phyloP scores from a whole-genome alignment of 768 basidiomycete species.

The Trametes punicea region DNA sequence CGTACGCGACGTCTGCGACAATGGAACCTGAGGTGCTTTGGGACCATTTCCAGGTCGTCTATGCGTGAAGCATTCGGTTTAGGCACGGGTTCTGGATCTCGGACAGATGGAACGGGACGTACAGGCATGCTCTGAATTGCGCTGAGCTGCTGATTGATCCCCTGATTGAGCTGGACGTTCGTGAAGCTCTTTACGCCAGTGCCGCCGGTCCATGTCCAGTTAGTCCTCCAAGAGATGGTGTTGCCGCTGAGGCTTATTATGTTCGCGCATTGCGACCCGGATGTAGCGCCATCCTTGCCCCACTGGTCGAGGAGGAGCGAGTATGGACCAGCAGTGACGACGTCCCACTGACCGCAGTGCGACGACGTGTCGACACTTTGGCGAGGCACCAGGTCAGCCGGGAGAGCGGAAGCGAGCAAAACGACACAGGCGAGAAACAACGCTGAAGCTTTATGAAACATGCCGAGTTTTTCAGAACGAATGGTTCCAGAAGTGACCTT shows the following conservation, averaged over 20 bases:
- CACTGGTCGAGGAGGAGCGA: constrained; percentile 49
- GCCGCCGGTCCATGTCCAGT: constrained; percentile 53
- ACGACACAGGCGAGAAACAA: constrained; percentile 4
- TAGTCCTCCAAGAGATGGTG: constrained; percentile 48
- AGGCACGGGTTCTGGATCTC: neutral
- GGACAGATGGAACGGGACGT: constrained; percentile 18
- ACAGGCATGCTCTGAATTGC: constrained; percentile 56
- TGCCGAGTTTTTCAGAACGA: neutral
- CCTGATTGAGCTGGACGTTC: constrained; percentile 49
- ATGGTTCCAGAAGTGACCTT: neutral
- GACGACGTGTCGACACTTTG: constrained; percentile 27
- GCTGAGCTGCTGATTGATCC: constrained; percentile 51
- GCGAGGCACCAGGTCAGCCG: constrained; percentile 14
- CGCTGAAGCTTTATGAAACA: constrained; percentile 8
- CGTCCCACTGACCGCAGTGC: constrained; percentile 51
- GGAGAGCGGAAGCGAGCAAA: constrained; percentile 6
- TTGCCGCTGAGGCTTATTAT: constrained; percentile 41
- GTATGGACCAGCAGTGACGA: constrained; percentile 43
- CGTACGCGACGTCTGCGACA: constrained; percentile 58
- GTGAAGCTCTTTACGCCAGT: constrained; percentile 58
- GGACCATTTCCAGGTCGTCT: constrained; percentile 56
- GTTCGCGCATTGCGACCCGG: constrained; percentile 51
- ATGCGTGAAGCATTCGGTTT: neutral
- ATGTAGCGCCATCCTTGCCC: constrained; percentile 37
- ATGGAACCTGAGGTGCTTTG: constrained; percentile 40